Evolutionary conservation across 2,329 filamentous ascomycete genomes (phyloP).

Genomic region (Epichloe scottii): DNA sequence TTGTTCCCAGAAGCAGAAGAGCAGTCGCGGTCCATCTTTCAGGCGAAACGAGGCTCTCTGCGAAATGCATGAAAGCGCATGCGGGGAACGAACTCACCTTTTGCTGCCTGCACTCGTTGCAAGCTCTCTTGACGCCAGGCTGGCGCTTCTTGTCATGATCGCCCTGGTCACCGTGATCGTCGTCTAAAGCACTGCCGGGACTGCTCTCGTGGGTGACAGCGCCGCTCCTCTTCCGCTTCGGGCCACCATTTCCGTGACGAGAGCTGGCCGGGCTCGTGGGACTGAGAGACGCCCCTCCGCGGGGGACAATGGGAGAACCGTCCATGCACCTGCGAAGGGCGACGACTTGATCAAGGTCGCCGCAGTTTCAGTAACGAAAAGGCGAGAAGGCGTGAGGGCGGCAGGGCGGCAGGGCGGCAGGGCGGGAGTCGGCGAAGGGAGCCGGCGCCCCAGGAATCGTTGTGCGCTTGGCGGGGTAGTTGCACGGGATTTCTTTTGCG

Average conservation of each 20-base stretch:
- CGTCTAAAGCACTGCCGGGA: constrained; percentile 38
- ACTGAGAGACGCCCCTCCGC: constrained; percentile 36
- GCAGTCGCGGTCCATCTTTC: neutral
- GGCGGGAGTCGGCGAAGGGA: constrained; percentile 6
- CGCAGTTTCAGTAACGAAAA: constrained; percentile 3
- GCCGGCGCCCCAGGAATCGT: neutral
- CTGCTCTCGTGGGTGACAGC: constrained; percentile 44
- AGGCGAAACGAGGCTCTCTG: neutral
- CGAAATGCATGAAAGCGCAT: neutral
- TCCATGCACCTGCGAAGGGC: constrained; percentile 29
- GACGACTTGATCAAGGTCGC: constrained; percentile 9
- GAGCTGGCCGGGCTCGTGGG: constrained; percentile 44
- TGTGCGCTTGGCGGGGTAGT: constrained; percentile 4
- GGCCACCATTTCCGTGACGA: constrained; percentile 33
- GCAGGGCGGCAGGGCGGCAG: neutral
- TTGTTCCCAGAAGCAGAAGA: neutral
- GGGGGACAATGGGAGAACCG: constrained; percentile 32
- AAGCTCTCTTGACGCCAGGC: constrained; percentile 64
- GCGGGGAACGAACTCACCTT: constrained; percentile 45
- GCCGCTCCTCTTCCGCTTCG: constrained; percentile 47
- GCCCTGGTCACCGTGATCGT: constrained; percentile 32
- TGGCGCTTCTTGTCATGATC: constrained; percentile 50
- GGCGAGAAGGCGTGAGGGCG: constrained; percentile 8
- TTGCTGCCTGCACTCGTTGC: constrained; percentile 76
- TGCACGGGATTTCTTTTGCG: neutral